A percentile compares a stretch with the other conserved stretches of the same genome.
These are phyloP conservation scores for Aspergillus japonicus DNA, from an alignment of 2,329 filamentous ascomycete genomes.

Conservation along the genomic window DNA sequence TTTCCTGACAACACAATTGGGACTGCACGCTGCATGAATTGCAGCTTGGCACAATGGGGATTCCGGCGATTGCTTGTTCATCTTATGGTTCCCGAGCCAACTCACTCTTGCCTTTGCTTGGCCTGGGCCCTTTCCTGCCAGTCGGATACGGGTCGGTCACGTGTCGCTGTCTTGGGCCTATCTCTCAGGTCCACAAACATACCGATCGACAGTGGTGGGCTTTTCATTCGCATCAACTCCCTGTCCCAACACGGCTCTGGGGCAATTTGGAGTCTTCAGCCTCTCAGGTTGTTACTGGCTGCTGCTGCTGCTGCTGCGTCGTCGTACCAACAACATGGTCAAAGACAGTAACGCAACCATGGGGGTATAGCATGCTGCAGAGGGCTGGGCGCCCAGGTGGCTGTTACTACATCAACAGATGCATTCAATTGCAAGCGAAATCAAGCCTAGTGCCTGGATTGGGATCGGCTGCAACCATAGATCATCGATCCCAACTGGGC, in stretches of 20 bases:
- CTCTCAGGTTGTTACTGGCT: background rate
- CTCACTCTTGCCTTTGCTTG: slow-evolving; percentile 2
- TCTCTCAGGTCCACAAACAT: background rate
- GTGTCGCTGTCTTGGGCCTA: slow-evolving; percentile 5
- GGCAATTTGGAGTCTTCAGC: background rate
- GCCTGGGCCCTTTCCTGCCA: slow-evolving; percentile 6
- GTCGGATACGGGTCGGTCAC: slow-evolving; percentile 16
- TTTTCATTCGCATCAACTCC: background rate
- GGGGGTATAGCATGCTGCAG: background rate
- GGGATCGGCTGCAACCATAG: slow-evolving; percentile 9
- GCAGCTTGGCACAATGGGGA: background rate
- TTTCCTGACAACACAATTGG: background rate
- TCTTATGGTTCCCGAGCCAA: background rate
- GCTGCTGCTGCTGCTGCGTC: background rate
- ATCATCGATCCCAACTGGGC: slow-evolving; percentile 1
- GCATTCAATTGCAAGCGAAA: background rate
- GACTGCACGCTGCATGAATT: slow-evolving; percentile 3
- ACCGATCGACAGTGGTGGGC: background rate
- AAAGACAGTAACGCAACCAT: slow-evolving; percentile 1
- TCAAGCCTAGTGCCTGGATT: slow-evolving; percentile 2
- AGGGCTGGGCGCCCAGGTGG: slow-evolving; percentile 4
- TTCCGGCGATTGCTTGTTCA: background rate
- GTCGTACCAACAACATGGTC: slow-evolving; percentile 9
- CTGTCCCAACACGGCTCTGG: background rate
- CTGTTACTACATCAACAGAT: slow-evolving; percentile 1